phyloP scores from a whole-genome alignment of 441 rosid genomes.

The Raphanus hybrid region DNA sequence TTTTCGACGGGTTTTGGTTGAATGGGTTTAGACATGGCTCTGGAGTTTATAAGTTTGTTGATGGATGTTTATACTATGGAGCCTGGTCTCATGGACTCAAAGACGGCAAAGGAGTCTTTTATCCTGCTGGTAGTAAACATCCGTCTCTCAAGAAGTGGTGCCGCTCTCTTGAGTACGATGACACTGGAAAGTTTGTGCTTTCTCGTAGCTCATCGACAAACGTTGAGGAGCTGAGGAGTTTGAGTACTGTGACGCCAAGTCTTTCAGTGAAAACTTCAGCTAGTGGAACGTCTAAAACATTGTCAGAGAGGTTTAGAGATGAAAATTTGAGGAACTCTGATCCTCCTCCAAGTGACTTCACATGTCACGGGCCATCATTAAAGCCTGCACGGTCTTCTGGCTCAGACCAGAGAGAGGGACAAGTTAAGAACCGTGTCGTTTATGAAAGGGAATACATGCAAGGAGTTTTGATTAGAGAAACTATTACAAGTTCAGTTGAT shows the following conservation, averaged over 20 bases:
- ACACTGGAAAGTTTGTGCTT: conserved; percentile 45
- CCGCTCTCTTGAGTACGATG: conserved; percentile 51
- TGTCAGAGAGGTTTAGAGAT: conserved; percentile 39
- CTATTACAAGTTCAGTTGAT: conserved; percentile 41
- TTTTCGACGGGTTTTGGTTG: conserved; percentile 75
- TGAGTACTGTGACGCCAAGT: conserved; percentile 52
- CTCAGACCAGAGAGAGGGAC: conserved; percentile 50
- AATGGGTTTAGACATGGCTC: conserved; percentile 77
- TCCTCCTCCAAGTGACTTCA: conserved; percentile 44
- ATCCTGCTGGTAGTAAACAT: conserved; percentile 71
- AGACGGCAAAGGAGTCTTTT: conserved; percentile 88
- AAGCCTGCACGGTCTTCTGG: conserved; percentile 44
- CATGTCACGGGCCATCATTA: conserved; percentile 9
- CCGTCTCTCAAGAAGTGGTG: conserved; percentile 59
- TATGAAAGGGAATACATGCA: conserved; percentile 89
- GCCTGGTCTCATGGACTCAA: conserved; percentile 72
- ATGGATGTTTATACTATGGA: conserved; percentile 82
- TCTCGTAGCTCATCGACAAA: conserved; percentile 54
- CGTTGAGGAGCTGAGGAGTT: conserved; percentile 47
- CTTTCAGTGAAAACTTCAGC: conserved; percentile 57
- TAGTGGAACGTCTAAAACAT: conserved; percentile 41
- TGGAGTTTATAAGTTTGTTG: conserved; percentile 71
- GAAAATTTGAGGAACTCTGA: conserved; percentile 39
- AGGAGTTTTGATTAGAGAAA: conserved; percentile 81
- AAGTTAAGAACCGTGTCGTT: conserved; percentile 42